phyloP scores from a whole-genome alignment of 306 rosid genomes.

The Vigna unguiculata region DNA sequence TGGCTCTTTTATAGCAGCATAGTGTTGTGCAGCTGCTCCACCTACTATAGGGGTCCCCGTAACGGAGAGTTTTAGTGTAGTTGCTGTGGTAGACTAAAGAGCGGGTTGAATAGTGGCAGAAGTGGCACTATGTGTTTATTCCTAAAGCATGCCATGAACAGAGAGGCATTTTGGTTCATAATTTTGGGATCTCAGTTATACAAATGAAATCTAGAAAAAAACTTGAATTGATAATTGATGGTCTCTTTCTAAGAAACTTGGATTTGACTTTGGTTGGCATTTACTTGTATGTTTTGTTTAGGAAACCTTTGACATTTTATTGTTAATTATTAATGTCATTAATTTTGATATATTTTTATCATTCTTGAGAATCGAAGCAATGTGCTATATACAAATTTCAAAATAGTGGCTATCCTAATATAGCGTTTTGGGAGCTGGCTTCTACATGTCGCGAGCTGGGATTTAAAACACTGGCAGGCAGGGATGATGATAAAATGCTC shows the following conservation, averaged over 20 bases:
- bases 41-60: not conserved
- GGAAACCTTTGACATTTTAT: not conserved
- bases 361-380: not conserved
- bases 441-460: not conserved
- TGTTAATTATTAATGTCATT: not conserved
- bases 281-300: not conserved
- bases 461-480: not conserved
- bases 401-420: not conserved
- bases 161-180: not conserved
- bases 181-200: not conserved
- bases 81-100: not conserved
- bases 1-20: not conserved
- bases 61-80: not conserved
- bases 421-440: not conserved
- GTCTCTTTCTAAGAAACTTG: not conserved
- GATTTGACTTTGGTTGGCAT: not conserved
- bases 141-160: not conserved
- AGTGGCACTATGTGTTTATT: not conserved
- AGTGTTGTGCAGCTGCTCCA: not conserved
- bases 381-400: not conserved
- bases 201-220: not conserved
- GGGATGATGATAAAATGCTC: constrained; percentile 28
- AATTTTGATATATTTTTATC: not conserved
- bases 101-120: not conserved
- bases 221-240: not conserved